A percentile compares a stretch with the other conserved stretches of the same genome.
These are phyloP conservation scores for Micractinium conductrix DNA, from an alignment of 139 green algal genomes.

Conservation along the genomic window DNA sequence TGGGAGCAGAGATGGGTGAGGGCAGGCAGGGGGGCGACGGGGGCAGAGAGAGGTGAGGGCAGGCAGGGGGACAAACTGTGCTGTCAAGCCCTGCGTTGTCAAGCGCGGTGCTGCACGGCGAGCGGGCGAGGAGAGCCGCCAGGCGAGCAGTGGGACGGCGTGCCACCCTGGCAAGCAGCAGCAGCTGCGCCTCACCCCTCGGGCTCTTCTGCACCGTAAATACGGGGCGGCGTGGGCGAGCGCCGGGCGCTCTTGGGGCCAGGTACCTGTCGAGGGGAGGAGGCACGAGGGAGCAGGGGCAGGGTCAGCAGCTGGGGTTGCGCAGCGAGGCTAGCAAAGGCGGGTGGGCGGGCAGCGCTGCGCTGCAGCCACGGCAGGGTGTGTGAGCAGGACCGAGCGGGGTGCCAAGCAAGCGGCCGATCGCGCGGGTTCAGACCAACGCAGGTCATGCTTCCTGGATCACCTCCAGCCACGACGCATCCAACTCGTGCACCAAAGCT, in stretches of 20 bases:
- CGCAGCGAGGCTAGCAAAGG: neutral
- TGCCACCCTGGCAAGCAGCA: neutral
- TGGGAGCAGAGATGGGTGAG: neutral
- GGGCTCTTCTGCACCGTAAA: constrained; percentile 2
- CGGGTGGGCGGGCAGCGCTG: neutral
- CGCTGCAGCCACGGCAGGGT: too few species aligned
- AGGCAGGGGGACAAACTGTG: too few species aligned
- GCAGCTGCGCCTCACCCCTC: neutral
- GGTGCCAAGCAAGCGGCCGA: too few species aligned
- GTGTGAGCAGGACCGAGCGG: too few species aligned
- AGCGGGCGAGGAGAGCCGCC: neutral
- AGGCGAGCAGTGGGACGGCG: neutral
- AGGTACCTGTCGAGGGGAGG: neutral
- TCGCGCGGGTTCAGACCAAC: too few species aligned
- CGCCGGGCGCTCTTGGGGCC: constrained; percentile 6
- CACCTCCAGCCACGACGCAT: too few species aligned
- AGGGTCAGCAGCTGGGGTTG: neutral
- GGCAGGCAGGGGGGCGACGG: neutral
- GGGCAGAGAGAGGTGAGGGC: neutral
- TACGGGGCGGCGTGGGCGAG: constrained; percentile 2
- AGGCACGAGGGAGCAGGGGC: neutral
- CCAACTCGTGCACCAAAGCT: too few species aligned
- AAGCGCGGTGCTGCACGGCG: neutral
- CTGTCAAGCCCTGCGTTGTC: neutral
- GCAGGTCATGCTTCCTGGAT: too few species aligned